Conservation (phyloP, 306 rosid genomes). For the Styphnolobium japonicum region DNA sequence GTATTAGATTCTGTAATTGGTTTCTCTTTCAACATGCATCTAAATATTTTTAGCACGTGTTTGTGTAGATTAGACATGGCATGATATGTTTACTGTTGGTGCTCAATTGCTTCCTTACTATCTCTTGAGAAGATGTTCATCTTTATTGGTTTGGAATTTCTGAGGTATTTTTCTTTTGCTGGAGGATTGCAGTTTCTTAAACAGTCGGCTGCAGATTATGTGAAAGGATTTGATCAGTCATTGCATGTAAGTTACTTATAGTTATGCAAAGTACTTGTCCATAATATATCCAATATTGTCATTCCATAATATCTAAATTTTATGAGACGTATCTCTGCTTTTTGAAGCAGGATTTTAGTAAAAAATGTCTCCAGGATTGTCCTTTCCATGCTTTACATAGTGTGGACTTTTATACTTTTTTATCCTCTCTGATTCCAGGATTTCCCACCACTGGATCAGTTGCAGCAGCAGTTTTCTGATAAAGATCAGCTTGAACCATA, state of each 20-base stretch:
- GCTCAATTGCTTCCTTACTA: slow-evolving; percentile 7
- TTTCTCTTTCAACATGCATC: slow-evolving; percentile 17
- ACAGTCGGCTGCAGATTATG: slow-evolving; percentile 78
- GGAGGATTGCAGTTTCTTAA: slow-evolving; percentile 72
- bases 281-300: background rate
- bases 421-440: slow-evolving; percentile 50
- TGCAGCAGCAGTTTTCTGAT: slow-evolving; percentile 71
- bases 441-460: slow-evolving; percentile 69
- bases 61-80: background rate
- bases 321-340: slow-evolving; percentile 9
- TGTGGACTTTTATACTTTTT: background rate
- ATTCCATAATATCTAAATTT: slow-evolving; percentile 4
- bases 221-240: slow-evolving; percentile 66
- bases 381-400: slow-evolving; percentile 8
- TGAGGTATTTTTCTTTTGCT: slow-evolving; percentile 32
- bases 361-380: background rate
- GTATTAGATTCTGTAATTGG: background rate
- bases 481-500: slow-evolving; percentile 49
- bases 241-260: slow-evolving; percentile 64
- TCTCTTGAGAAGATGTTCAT: slow-evolving; percentile 2
- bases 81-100: background rate
- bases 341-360: background rate
- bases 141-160: slow-evolving; percentile 18
- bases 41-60: background rate
- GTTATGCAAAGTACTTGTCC: background rate